Conservation (phyloP, 228 moss, liverwort and hornwort genomes). For the Sphagnum magellanicum region DNA sequence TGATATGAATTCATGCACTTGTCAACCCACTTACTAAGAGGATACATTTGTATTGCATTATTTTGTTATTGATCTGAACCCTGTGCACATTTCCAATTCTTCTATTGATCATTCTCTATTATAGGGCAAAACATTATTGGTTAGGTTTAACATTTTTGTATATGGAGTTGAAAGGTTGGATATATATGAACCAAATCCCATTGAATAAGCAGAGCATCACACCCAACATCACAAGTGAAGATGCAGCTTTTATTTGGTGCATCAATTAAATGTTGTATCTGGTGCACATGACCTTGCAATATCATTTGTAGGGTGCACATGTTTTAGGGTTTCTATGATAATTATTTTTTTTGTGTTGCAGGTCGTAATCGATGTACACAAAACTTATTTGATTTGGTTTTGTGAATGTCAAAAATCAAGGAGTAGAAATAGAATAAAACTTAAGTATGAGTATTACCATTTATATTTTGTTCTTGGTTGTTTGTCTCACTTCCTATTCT, state of each 20-base stretch:
- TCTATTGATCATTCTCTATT: neutral
- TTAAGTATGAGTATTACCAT: conserved; percentile 32
- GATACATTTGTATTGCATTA: neutral
- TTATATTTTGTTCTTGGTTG: neutral
- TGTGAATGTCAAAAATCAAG: neutral
- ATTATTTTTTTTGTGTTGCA: neutral
- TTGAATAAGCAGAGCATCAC: conserved; percentile 47
- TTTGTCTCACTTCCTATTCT: no score
- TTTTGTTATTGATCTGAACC: neutral
- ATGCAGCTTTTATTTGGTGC: conserved; percentile 30
- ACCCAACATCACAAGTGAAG: conserved; percentile 41
- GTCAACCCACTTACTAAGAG: no score
- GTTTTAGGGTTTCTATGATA: neutral
- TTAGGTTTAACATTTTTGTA: neutral
- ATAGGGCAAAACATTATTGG: neutral
- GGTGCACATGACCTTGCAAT: conserved; percentile 50
- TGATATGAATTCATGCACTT: no score
- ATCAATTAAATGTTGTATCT: conserved; percentile 35
- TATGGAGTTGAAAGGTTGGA: neutral
- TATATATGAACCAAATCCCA: conserved; percentile 37
- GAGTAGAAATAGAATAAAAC: conserved; percentile 6
- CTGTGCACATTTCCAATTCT: neutral
- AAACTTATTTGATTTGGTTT: neutral
- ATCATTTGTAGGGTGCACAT: conserved; percentile 14
- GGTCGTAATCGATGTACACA: no score